Percentiles rank a stretch among this genome's conserved stretches.
Evolutionary conservation across 2,329 filamentous ascomycete species (phyloP).

Genomic region (Ophiocordyceps camponoti-leonardi): DNA sequence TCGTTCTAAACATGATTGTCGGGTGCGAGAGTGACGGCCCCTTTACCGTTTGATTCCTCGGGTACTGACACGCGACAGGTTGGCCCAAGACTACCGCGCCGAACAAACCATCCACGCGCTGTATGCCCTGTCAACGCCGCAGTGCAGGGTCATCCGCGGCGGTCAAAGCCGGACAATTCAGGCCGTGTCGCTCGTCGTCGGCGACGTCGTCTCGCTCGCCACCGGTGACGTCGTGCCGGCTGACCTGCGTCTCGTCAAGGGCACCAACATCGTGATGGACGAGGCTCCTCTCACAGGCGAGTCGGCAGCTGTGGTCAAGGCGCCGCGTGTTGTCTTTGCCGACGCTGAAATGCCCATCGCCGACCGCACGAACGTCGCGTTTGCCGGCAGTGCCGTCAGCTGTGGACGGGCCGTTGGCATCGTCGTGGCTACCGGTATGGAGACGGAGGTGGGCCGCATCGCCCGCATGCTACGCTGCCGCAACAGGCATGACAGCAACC

Average conservation of each 20-base stretch:
- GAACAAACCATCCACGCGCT: conserved; percentile 46
- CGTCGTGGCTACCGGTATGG: conserved; percentile 54
- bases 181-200: conserved; percentile 42
- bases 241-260: conserved; percentile 46
- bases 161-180: conserved; percentile 32
- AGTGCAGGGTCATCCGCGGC: conserved; percentile 39
- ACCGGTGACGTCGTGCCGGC: conserved; percentile 55
- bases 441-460: conserved; percentile 60
- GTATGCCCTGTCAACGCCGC: conserved; percentile 39
- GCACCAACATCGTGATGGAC: conserved; percentile 60
- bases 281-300: conserved; percentile 61
- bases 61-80: conserved; percentile 15
- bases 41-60: background rate
- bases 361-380: conserved; percentile 54
- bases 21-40: conserved; percentile 22
- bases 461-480: conserved; percentile 51
- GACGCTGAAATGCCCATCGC: conserved; percentile 41
- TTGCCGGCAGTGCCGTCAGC: conserved; percentile 55
- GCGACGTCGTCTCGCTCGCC: conserved; percentile 44
- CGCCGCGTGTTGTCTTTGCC: conserved; percentile 36
- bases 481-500: conserved; percentile 26
- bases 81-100: conserved; percentile 42
- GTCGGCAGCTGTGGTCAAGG: conserved; percentile 51
- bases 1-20: conserved; percentile 49
- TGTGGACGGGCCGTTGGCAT: conserved; percentile 53